Base-by-base conservation (phyloP, 106 monocot genomes). In the Amphibolis antarctica region DNA sequence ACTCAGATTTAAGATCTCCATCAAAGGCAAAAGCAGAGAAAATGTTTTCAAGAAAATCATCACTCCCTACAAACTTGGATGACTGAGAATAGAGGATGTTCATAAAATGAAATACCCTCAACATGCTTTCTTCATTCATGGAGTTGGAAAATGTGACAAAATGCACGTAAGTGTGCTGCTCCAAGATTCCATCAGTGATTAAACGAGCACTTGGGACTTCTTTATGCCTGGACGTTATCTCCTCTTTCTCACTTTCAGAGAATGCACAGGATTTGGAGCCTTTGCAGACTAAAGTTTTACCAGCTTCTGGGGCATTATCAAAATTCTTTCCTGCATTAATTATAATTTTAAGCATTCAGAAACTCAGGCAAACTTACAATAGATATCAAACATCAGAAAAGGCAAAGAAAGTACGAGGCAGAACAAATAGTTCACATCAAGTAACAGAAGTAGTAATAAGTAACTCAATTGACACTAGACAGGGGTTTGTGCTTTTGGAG, bases 1-100 rank as follows among this genome's bases (percentile, higher is more conserved):
- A 98, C 96, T 82, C 68, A 42, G 80, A 42, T 66, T 51, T 70
- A 63, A 96, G 74, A 55, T 77, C 79, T 62, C 60, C 9, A 44
- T 80, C 61, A 18, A 43, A 43, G 29, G 66, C 53, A 47, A 81
- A 64, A 66, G 53, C 42, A 68, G 28, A 73, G n/a, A 80, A 66
- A 26, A 82, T 44, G 52, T 62, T 44, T 29, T 56, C 21, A 65
- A 77, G 15, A 53, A 76, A 12, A 51, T 27, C 58, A 49, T 46
- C 67, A 25, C 22, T 11, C 14, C 69, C 53, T 45, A 68, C 57
- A 67, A 19, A 20, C 50, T 29, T 44, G 11, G 43, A 61, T 14
- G 56, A 69, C 53, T 77, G 62, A 59, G 19, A 25, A 42, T 53
- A 50, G 63, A 76, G 25, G 10, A 51, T 12, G 54, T 78, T 62